Conservation (phyloP, 164 flowering plant genomes). For the Stephania cephalantha region DNA sequence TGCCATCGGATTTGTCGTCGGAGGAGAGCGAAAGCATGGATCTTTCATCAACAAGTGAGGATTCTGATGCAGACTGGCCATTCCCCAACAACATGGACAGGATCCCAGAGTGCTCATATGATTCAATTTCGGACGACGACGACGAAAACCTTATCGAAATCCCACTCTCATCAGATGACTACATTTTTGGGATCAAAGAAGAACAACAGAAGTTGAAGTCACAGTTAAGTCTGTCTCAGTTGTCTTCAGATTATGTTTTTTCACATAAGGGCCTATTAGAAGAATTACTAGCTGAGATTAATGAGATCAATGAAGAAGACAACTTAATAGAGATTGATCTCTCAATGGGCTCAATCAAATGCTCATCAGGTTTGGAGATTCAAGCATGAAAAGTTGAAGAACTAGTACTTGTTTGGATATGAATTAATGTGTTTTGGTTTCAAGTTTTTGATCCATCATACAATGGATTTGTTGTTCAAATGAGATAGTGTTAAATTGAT, state of each 20-base stretch:
- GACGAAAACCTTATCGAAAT: constrained; percentile 86
- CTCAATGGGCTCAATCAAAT: constrained; percentile 49
- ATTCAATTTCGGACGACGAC: constrained; percentile 81
- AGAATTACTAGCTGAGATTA: constrained; percentile 51
- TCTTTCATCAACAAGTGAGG: constrained; percentile 39
- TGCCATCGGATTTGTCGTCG: constrained; percentile 19
- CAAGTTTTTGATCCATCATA: neutral
- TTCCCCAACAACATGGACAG: constrained; percentile 21
- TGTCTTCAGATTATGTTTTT: too few species aligned
- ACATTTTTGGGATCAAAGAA: constrained; percentile 30
- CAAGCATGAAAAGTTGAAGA: constrained; percentile 27
- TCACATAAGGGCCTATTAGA: too few species aligned
- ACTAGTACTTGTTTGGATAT: neutral
- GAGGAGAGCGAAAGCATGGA: constrained; percentile 42
- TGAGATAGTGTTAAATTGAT: constrained; percentile 3
- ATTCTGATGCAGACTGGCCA: constrained; percentile 43
- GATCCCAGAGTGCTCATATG: constrained; percentile 38
- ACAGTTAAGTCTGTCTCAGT: constrained; percentile 31
- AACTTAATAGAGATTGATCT: constrained; percentile 67
- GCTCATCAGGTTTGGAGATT: constrained; percentile 37
- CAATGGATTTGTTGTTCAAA: neutral
- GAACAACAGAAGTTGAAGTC: constrained; percentile 16
- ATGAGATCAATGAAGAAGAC: constrained; percentile 54
- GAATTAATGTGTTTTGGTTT: neutral
- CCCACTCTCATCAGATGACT: constrained; percentile 63